Base-by-base conservation (phyloP, 1,284 basidiomycete genomes). In the Boletus smithii region DNA sequence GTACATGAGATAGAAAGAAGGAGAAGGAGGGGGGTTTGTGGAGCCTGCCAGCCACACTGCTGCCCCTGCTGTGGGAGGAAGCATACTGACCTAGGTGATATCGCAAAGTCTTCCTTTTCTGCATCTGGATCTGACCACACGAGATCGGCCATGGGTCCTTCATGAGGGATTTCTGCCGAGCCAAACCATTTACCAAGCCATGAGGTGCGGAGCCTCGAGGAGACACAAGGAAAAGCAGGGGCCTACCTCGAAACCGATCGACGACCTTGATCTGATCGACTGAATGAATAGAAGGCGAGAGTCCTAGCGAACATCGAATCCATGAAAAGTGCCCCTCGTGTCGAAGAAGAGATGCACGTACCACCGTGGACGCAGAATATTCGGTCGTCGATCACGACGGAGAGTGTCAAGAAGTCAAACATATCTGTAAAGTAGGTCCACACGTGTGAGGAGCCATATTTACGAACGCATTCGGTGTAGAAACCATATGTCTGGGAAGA, bases 341-440 rank as follows among this genome's bases (percentile, higher is more conserved):
- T 55, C 42, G 32, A 61, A 73, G 48, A 32, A 27, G 24, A 27
- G 13, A 29, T 42, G 34, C 22, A 58, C 58, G 36, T 58, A 88
- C 93, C 95, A 58, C 95, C 95, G 61, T 99, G 95, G 3, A 99
- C 95, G 63, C 97, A 99, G 68, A 99, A 98, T 76, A 99, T 98
- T 62, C 87, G 88, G 74, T 99, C 92, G 72, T 99, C 97, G 62
- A 99, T 98, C 51, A 99, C 95, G 49, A 97, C 95, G 30, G 91
- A 94, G 42, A 99, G 76, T 7, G 97, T 99, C 55, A 99, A 72
- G 71, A 95, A 99, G 76, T 99, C 97, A 70, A 99, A 99, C 97
- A 99, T 98, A 73, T 99, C 97, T 51, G 97, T 99, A 65, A 99
- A 99, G 69, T 98, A 98, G 31, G 92, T 95, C 97, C 97, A 99